Evolutionary conservation across 345 rosid genomes (phyloP).

Genomic region (Melaleuca alternifolia): DNA sequence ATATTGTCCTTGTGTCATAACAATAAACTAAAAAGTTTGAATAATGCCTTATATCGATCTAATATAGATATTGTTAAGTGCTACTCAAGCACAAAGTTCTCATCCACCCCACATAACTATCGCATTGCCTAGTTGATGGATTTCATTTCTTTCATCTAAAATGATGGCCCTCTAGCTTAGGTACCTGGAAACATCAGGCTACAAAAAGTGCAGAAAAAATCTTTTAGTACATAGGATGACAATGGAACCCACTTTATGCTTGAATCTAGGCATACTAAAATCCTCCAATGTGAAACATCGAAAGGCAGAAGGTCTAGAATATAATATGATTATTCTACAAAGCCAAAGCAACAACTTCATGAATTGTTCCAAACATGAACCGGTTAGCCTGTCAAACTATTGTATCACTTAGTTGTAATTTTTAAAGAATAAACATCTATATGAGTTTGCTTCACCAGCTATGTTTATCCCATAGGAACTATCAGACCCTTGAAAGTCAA

Average conservation of each 20-base stretch:
- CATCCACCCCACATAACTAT: background rate
- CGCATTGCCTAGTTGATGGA: background rate
- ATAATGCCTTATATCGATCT: background rate
- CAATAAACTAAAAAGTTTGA: background rate
- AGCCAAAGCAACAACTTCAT: background rate
- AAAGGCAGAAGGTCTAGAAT: background rate
- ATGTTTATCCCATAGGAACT: background rate
- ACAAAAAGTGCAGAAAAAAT: background rate
- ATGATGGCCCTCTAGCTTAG: background rate
- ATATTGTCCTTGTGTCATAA: background rate
- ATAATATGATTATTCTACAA: background rate
- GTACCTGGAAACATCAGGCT: background rate
- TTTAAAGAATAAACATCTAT: background rate
- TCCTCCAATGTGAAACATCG: background rate
- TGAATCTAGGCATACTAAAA: background rate
- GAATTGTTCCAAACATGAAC: background rate
- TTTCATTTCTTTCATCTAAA: background rate
- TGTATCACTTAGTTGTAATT: background rate
- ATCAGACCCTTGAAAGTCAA: background rate
- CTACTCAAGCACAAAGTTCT: background rate
- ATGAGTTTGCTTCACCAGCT: background rate
- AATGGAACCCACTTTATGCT: background rate
- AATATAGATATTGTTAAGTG: background rate
- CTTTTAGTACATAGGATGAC: background rate
- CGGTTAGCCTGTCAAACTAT: background rate